Conservation (phyloP, 129 eudicot species). For the Centrapalus pauciflorus region DNA sequence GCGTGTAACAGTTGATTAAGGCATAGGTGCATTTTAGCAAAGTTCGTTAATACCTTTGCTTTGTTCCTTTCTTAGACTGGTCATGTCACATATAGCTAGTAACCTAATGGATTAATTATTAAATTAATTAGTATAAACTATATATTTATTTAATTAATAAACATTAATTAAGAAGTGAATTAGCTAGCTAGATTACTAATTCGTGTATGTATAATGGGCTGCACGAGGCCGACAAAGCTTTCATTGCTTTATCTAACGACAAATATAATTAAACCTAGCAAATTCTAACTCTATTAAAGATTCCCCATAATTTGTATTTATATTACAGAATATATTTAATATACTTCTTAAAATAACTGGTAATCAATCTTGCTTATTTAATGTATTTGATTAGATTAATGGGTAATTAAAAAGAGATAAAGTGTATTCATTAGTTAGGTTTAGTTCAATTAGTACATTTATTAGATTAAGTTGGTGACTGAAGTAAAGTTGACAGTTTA, state of each 20-base stretch:
- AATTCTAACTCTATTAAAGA: too few relatives aligned
- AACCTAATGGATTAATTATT: not conserved
- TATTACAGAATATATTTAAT: not conserved
- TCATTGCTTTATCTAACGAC: constrained; percentile 8
- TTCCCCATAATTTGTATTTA: not conserved
- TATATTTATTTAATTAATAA: too few relatives aligned
- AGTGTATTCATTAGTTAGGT: not conserved
- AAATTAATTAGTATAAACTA: too few relatives aligned
- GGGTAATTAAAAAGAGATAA: too few relatives aligned
- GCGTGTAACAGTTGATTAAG: too few relatives aligned
- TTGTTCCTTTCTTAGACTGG: constrained; percentile 2
- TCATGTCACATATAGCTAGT: not conserved
- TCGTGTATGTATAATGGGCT: constrained; percentile 9
- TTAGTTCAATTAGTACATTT: constrained; percentile 11
- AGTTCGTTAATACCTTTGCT: not conserved
- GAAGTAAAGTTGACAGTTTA: constrained; percentile 18
- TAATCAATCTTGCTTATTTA: too few relatives aligned
- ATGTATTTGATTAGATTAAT: not conserved
- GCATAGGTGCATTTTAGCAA: too few relatives aligned
- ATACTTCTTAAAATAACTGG: not conserved
- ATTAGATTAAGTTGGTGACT: too few relatives aligned
- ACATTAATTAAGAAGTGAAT: too few relatives aligned
- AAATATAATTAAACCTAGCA: constrained; percentile 1
- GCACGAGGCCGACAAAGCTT: constrained; percentile 31
- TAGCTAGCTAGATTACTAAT: too few relatives aligned